phyloP scores from a whole-genome alignment of 2,329 filamentous ascomycete genomes.

The Microascus cirrosus region DNA sequence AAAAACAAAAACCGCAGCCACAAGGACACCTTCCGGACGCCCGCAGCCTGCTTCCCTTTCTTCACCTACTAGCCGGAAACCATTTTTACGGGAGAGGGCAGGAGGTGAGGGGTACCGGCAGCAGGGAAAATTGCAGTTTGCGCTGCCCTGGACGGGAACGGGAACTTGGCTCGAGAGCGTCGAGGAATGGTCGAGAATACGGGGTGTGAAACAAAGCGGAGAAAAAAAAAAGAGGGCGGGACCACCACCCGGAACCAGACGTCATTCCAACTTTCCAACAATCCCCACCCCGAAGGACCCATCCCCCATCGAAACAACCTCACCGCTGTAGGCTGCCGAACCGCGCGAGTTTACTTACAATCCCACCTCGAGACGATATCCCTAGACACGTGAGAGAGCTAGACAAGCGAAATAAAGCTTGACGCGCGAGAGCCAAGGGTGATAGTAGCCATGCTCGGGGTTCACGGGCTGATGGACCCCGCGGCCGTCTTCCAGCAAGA shows the following conservation, averaged over 20 bases:
- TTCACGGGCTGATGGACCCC: constrained; percentile 39
- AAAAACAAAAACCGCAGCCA: no score
- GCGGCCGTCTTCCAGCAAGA: constrained; percentile 49
- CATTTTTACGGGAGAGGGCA: background rate
- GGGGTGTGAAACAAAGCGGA: background rate
- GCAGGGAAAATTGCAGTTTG: background rate
- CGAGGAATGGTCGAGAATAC: background rate
- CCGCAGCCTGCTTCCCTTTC: background rate
- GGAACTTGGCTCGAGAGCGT: background rate
- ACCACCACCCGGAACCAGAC: background rate
- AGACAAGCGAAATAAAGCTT: background rate
- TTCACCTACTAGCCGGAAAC: no score
- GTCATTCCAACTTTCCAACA: background rate
- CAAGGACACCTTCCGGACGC: background rate
- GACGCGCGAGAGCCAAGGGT: background rate
- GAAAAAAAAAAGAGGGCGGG: background rate
- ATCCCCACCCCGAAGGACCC: background rate
- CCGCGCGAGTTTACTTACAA: background rate
- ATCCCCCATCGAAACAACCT: background rate
- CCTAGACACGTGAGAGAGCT: background rate
- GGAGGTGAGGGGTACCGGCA: background rate
- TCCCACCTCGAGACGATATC: background rate
- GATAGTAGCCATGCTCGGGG: background rate
- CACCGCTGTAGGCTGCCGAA: background rate
- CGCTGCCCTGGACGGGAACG: background rate